Evolutionary conservation across 768 basidiomycete genomes (phyloP).

Genomic region (Russula earlei): DNA sequence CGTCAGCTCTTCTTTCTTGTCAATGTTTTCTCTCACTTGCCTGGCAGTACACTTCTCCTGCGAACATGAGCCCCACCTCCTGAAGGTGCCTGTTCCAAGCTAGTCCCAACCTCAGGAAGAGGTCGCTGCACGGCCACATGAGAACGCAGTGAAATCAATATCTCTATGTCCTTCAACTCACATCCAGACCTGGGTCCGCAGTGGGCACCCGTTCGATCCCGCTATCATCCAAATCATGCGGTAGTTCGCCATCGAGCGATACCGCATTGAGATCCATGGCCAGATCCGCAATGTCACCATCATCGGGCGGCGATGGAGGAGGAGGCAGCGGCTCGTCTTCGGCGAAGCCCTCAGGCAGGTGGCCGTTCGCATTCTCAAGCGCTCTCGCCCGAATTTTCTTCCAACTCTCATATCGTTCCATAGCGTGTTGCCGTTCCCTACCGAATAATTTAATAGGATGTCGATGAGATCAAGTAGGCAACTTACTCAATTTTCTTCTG

Average conservation of each 20-base stretch:
- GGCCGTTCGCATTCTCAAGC: constrained; percentile 56
- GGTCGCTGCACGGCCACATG: constrained; percentile 38
- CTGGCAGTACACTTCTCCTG: constrained; percentile 90
- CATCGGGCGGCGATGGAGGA: constrained; percentile 71
- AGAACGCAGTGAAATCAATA: constrained; percentile 19
- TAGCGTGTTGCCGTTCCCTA: constrained; percentile 83
- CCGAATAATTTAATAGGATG: not conserved
- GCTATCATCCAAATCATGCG: constrained; percentile 65
- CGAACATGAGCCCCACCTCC: constrained; percentile 70
- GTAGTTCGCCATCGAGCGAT: constrained; percentile 59
- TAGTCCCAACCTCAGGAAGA: constrained; percentile 55
- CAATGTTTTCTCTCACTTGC: constrained; percentile 29
- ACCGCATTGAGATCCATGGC: constrained; percentile 84
- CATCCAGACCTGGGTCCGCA: constrained; percentile 84
- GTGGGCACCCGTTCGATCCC: constrained; percentile 85
- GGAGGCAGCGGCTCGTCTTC: constrained; percentile 66
- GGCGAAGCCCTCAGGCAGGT: constrained; percentile 60
- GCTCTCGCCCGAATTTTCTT: constrained; percentile 74
- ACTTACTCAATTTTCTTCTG: constrained; percentile 69
- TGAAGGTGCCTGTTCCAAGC: constrained; percentile 43
- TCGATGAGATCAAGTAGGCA: not conserved
- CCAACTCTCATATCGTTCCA: constrained; percentile 85
- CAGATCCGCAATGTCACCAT: constrained; percentile 79
- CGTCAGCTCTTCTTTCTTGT: constrained; percentile 13
- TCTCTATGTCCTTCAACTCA: constrained; percentile 37